Evolutionary conservation across 169 alveolate species (phyloP).

Genomic region (Plasmodium fragile): DNA sequence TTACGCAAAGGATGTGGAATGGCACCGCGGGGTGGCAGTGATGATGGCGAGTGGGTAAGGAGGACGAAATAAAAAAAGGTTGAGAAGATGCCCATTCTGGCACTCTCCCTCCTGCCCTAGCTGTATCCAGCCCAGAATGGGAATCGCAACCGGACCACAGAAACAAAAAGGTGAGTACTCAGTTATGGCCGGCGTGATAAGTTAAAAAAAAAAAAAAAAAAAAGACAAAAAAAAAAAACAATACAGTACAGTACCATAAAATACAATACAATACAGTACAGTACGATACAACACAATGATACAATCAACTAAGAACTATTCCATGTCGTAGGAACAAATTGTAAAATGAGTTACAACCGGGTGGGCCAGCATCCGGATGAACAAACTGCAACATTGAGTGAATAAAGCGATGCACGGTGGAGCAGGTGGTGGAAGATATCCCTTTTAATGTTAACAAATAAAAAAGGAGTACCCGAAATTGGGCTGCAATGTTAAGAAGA

Average conservation of each 20-base stretch:
- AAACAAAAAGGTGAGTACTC: neutral
- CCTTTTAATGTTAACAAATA: neutral
- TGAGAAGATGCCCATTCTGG: neutral
- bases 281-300: neutral
- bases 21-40: neutral
- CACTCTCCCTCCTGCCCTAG: neutral
- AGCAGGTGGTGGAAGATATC: neutral
- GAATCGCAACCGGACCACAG: neutral
- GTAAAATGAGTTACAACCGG: neutral
- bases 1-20: neutral
- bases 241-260: neutral
- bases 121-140: neutral
- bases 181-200: neutral
- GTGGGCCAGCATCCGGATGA: neutral
- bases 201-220: neutral
- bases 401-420: neutral
- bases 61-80: neutral
- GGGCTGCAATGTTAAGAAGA: neutral
- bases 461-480: neutral
- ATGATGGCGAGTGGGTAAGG: neutral
- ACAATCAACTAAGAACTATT: neutral
- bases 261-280: no score
- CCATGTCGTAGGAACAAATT: neutral
- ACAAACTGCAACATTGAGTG: neutral
- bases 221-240: no score